These are phyloP conservation scores for Mycothermus thermophilus DNA, from an alignment of 495 filamentous ascomycete species.

Conservation along the genomic window DNA sequence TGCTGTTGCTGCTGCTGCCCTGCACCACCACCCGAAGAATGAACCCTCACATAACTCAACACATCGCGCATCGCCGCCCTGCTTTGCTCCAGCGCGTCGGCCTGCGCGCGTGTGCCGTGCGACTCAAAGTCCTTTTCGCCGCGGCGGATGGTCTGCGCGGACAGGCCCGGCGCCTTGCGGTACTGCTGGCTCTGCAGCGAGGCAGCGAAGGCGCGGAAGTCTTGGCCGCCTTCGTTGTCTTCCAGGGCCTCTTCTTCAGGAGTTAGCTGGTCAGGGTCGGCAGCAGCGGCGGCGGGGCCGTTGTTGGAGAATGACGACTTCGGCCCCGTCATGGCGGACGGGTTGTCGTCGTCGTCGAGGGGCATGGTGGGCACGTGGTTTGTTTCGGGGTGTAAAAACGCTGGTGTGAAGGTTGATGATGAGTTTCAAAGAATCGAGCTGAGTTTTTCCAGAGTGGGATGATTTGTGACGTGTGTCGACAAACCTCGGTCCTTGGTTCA, in stretches of 20 bases:
- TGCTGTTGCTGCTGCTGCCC: slow-evolving; percentile 26
- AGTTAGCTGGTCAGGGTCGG: slow-evolving; percentile 12
- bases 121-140: slow-evolving; percentile 96
- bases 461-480: too few species aligned
- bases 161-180: slow-evolving; percentile 25
- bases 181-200: slow-evolving; percentile 24
- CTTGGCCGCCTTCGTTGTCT: slow-evolving; percentile 63
- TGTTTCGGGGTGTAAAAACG: not conserved
- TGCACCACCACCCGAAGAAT: too few species aligned
- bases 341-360: slow-evolving; percentile 33
- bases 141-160: slow-evolving; percentile 31
- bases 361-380: slow-evolving; percentile 14
- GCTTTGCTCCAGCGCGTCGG: slow-evolving; percentile 58
- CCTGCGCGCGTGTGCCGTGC: slow-evolving; percentile 72
- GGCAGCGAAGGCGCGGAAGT: slow-evolving; percentile 43
- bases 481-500: too few species aligned
- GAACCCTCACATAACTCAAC: slow-evolving; percentile 55
- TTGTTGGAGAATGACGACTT: not conserved
- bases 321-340: slow-evolving; percentile 4
- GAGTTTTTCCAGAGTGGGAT: too few species aligned
- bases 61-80: slow-evolving; percentile 86
- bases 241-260: slow-evolving; percentile 40
- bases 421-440: too few species aligned
- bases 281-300: slow-evolving; percentile 1
- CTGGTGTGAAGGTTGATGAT: not conserved